Base-by-base conservation (phyloP, 148 eudicot genomes). In the Amaranthus palmeri region DNA sequence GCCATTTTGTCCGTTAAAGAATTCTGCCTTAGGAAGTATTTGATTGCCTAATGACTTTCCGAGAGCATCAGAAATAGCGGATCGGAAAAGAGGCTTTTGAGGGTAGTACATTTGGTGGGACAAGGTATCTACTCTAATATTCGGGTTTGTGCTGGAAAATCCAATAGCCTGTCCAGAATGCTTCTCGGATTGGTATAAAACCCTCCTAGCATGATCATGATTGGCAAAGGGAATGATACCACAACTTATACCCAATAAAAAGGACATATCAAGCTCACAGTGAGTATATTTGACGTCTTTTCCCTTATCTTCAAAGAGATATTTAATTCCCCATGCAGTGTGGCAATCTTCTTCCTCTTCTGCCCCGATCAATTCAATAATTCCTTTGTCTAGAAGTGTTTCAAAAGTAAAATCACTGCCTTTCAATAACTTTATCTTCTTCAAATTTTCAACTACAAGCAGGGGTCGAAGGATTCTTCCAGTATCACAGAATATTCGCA, bases 141-240 rank as follows among this genome's bases (percentile, higher is more conserved):
- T 79, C 1, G 96, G 98, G 68, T 91, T 95, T 40, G 97, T 88
- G 14, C 92, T 84, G 18, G 87, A 83, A 84, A 71, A 88, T 69
- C 97, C 98, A 6, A 95, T 89, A 2, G 98, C 98, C 77, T 95
- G 98, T 44, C 90, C 93, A 46, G 97, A 89, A 76, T 95, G 98
- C 70, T 91, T 95, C 65, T 86, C 96, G 7, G 98, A 88, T 65
- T 95, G 97, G 79, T 89, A 91, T 10, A 95, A 93, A 62, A 88
- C 90, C 78, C 98, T 86, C 73, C 90, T 84, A 9, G 98, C 98
- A 73, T 95, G 98, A 67, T 95, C 96, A 51, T 95, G 98, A 77
- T 95, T 95, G 3, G 91, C 96, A 81, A 86, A 95, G 13, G 98
- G 97, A 44, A 89, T 88, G 7, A 95, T 79, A 52, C 90, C 97